phyloP scores from a whole-genome alignment of 2,329 filamentous ascomycete species.

The Ophiocordyceps robertsii region DNA sequence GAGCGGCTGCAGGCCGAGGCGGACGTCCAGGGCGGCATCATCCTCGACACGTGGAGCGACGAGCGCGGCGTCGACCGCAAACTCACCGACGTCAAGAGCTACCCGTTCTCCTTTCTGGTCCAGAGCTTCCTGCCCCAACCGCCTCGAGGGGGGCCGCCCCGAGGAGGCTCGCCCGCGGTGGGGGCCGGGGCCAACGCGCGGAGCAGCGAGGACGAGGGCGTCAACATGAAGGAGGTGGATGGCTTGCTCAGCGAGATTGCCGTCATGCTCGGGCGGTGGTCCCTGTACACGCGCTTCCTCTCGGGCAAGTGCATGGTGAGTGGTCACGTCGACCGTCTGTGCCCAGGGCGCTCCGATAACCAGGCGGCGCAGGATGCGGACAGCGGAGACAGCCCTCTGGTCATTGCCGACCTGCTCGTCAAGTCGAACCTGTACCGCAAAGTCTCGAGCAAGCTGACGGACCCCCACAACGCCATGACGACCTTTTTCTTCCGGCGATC shows the following conservation, averaged over 20 bases:
- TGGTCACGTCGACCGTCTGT: constrained; percentile 3
- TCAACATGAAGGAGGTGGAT: constrained; percentile 96
- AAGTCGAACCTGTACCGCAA: constrained; percentile 75
- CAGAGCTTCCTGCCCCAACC: constrained; percentile 78
- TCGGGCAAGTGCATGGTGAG: constrained; percentile 72
- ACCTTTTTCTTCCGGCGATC: constrained; percentile 95
- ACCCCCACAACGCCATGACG: constrained; percentile 82
- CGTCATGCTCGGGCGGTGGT: constrained; percentile 87
- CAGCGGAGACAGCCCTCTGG: constrained; percentile 41
- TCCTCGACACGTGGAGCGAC: constrained; percentile 91
- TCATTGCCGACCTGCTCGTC: constrained; percentile 58
- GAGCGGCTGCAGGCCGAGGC: constrained; percentile 87
- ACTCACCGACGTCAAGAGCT: constrained; percentile 91
- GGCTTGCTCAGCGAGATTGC: constrained; percentile 75
- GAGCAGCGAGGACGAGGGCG: constrained; percentile 73
- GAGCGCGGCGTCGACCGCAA: constrained; percentile 74
- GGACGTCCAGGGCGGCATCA: constrained; percentile 89
- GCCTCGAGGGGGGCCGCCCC: constrained; percentile 48
- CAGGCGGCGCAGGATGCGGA: constrained; percentile 29
- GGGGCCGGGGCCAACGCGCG: constrained; percentile 40
- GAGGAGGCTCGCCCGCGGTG: constrained; percentile 63
- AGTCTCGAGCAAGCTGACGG: constrained; percentile 56
- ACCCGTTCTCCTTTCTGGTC: constrained; percentile 92
- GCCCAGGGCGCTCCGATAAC: neutral
- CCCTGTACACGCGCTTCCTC: constrained; percentile 80